Percentiles rank a stretch among this genome's conserved stretches.
Evolutionary conservation across 306 rosid genomes (phyloP).

Genomic region (Cicer bijugum): DNA sequence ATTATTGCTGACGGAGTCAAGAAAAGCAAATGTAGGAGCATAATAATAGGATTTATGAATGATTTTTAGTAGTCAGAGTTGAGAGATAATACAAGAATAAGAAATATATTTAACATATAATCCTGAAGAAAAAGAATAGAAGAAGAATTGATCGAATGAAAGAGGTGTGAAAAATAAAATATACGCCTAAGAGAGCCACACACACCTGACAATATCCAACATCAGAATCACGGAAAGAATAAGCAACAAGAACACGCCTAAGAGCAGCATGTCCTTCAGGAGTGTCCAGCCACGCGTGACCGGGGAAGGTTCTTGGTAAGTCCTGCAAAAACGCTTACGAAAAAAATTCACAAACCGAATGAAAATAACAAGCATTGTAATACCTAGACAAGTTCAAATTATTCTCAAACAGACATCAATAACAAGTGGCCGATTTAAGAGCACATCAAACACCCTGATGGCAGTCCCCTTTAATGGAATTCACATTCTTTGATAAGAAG

Average conservation of each 20-base stretch:
- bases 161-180: background rate
- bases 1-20: slow-evolving; percentile 3
- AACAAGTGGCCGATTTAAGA: slow-evolving; percentile 5
- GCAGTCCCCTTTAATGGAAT: too few species aligned
- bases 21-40: background rate
- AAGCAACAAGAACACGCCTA: slow-evolving; percentile 90
- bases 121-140: background rate
- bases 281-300: slow-evolving; percentile 98
- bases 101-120: slow-evolving; percentile 17
- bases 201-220: slow-evolving; percentile 98
- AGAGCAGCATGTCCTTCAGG: slow-evolving; percentile 93
- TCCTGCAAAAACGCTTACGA: slow-evolving; percentile 57
- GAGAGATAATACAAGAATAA: slow-evolving; percentile 13
- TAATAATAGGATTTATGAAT: background rate
- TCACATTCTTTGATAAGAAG: too few species aligned
- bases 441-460: background rate
- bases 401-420: slow-evolving; percentile 35
- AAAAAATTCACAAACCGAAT: slow-evolving; percentile 28
- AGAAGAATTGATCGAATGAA: background rate
- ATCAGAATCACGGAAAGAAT: slow-evolving; percentile 99
- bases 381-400: background rate
- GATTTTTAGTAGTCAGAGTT: background rate
- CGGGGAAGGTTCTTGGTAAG: slow-evolving; percentile 94
- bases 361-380: background rate
- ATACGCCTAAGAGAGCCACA: slow-evolving; percentile 31